Evolutionary conservation across 768 basidiomycete genomes (phyloP).

Genomic region (Leccinum boreale): DNA sequence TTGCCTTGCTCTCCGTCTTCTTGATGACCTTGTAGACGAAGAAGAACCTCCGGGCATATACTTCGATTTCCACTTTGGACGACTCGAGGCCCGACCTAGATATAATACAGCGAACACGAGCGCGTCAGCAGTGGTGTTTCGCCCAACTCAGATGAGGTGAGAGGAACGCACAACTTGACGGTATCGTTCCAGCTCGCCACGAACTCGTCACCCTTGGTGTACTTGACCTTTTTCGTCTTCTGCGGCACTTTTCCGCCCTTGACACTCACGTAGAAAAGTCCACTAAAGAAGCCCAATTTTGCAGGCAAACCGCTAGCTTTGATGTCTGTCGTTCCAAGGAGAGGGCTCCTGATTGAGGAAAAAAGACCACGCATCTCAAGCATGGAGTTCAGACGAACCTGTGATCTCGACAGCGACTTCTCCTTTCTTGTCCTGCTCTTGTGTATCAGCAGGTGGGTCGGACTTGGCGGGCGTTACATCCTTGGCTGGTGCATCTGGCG

Average conservation of each 20-base stretch:
- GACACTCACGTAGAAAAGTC: conserved; percentile 27
- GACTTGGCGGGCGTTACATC: neutral
- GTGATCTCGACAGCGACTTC: conserved; percentile 31
- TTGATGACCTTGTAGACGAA: conserved; percentile 33
- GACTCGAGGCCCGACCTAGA: conserved; percentile 30
- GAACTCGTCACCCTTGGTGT: conserved; percentile 25
- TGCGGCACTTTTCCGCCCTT: conserved; percentile 28
- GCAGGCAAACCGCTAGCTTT: conserved; percentile 34
- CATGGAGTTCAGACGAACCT: conserved; percentile 5
- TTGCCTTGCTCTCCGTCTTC: conserved; percentile 34
- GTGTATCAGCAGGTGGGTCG: neutral
- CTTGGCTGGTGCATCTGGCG: conserved; percentile 4
- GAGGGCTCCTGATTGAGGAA: neutral
- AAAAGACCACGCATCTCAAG: neutral
- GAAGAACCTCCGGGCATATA: conserved; percentile 31
- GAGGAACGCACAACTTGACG: conserved; percentile 22
- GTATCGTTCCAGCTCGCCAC: conserved; percentile 28
- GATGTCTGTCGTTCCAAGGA: conserved; percentile 20
- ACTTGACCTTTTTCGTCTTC: conserved; percentile 27
- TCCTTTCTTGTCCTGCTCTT: conserved; percentile 1
- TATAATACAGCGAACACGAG: neutral
- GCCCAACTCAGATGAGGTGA: neutral
- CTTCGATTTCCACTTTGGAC: conserved; percentile 33
- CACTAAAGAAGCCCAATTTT: conserved; percentile 29
- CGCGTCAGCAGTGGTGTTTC: neutral